phyloP scores from a whole-genome alignment of 192 early-diverging fungal genomes.

The Kappamyces sp. region DNA sequence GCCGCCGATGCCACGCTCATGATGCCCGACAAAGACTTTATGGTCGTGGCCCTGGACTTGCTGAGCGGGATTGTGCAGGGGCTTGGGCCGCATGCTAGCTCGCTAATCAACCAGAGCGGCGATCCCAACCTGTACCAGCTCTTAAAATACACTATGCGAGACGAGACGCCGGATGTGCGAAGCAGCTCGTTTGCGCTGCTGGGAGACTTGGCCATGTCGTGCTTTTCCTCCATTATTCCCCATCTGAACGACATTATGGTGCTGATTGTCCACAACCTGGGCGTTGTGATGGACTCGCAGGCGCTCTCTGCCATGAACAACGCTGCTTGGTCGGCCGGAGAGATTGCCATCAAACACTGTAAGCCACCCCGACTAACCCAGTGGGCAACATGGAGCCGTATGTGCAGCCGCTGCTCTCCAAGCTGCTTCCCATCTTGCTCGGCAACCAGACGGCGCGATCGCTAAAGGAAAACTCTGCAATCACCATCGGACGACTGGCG shows the following conservation, averaged over 20 bases:
- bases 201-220: slow-evolving; percentile 92
- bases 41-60: slow-evolving; percentile 93
- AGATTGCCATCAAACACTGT: slow-evolving; percentile 80
- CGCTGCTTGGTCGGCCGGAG: slow-evolving; percentile 95
- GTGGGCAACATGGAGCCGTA: slow-evolving; percentile 75
- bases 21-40: slow-evolving; percentile 89
- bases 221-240: slow-evolving; percentile 76
- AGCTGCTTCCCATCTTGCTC: slow-evolving; percentile 77
- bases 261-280: slow-evolving; percentile 66
- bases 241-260: slow-evolving; percentile 75
- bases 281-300: slow-evolving; percentile 41
- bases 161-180: slow-evolving; percentile 68
- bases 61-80: slow-evolving; percentile 92
- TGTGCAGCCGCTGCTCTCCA: slow-evolving; percentile 70
- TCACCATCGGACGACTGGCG: slow-evolving; percentile 96
- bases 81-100: slow-evolving; percentile 67
- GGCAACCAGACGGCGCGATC: slow-evolving; percentile 45
- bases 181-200: slow-evolving; percentile 94
- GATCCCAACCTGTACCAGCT: slow-evolving; percentile 52
- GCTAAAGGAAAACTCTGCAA: slow-evolving; percentile 90
- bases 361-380: slow-evolving; percentile 10
- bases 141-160: slow-evolving; percentile 56
- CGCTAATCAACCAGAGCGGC: slow-evolving; percentile 45
- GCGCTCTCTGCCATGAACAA: slow-evolving; percentile 89
- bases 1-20: slow-evolving; percentile 30